These are phyloP conservation scores for Daldinia sp. DNA, from an alignment of 2,329 filamentous ascomycete genomes.

Conservation along the genomic window DNA sequence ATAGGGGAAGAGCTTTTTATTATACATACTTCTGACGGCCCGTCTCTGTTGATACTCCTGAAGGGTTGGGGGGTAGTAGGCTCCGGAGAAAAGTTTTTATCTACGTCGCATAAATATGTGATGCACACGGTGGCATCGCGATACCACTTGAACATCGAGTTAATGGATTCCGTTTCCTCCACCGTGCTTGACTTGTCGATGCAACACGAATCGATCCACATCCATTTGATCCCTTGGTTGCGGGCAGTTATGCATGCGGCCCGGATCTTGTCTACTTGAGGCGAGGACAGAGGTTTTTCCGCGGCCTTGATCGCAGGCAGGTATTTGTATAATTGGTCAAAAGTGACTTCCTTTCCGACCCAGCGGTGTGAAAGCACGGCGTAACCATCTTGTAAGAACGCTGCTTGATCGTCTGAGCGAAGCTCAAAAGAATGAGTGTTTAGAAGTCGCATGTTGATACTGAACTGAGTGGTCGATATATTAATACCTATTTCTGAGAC, in stretches of 20 bases:
- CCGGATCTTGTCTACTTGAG: slow-evolving; percentile 2
- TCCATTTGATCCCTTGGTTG: slow-evolving; percentile 6
- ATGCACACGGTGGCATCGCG: slow-evolving; percentile 11
- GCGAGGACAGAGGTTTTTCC: too few relatives aligned
- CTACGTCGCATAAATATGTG: slow-evolving; percentile 13
- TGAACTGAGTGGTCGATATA: too few relatives aligned
- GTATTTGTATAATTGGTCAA: not conserved
- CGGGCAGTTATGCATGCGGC: not conserved
- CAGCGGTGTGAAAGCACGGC: slow-evolving; percentile 4
- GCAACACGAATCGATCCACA: slow-evolving; percentile 15
- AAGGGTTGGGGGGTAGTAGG: not conserved
- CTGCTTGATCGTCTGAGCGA: not conserved
- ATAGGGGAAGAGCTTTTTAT: too few relatives aligned
- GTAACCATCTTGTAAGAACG: not conserved
- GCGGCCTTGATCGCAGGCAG: too few relatives aligned
- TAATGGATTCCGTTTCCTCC: slow-evolving; percentile 10
- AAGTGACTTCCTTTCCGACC: not conserved
- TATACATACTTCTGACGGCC: too few relatives aligned
- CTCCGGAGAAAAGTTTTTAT: not conserved
- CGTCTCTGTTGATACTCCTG: too few relatives aligned
- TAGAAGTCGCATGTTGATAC: not conserved
- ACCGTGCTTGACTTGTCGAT: slow-evolving; percentile 16
- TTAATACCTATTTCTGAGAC: too few relatives aligned
- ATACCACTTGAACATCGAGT: slow-evolving; percentile 23
- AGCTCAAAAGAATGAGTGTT: not conserved